Percentiles rank a stretch among this genome's conserved stretches.
phyloP scores from a whole-genome alignment of 2,329 filamentous ascomycete genomes.

The Rachicladosporium sp. region DNA sequence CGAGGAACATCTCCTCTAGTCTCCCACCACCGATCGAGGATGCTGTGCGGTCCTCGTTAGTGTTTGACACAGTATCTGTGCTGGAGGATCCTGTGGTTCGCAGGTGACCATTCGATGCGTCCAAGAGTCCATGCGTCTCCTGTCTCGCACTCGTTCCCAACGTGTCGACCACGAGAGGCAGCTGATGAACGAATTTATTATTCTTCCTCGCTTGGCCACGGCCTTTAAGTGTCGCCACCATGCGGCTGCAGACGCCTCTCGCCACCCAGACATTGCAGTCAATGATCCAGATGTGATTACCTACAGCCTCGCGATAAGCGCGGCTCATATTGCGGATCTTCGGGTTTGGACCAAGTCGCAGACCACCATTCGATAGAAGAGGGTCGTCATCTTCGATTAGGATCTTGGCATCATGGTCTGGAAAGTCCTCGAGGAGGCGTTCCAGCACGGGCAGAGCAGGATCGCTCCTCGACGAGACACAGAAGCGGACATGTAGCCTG shows the following conservation, averaged over 20 bases:
- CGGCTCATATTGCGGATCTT: slow-evolving; percentile 96
- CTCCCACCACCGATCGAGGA: slow-evolving; percentile 54
- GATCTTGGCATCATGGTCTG: slow-evolving; percentile 56
- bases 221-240: slow-evolving; percentile 80
- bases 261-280: slow-evolving; percentile 96
- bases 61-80: slow-evolving; percentile 3
- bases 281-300: slow-evolving; percentile 84
- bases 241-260: slow-evolving; percentile 64
- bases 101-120: slow-evolving; percentile 7
- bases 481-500: slow-evolving; percentile 70
- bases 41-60: slow-evolving; percentile 14
- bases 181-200: slow-evolving; percentile 95
- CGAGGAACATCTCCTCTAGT: slow-evolving; percentile 89
- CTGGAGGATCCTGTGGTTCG: slow-evolving; percentile 6
- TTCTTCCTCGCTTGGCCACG: slow-evolving; percentile 34
- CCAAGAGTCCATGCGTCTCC: slow-evolving; percentile 15
- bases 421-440: slow-evolving; percentile 60
- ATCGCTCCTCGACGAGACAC: slow-evolving; percentile 62
- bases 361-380: slow-evolving; percentile 44
- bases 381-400: slow-evolving; percentile 76
- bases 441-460: slow-evolving; percentile 64
- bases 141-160: slow-evolving; percentile 16
- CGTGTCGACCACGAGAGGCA: slow-evolving; percentile 78
- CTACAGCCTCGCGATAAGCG: slow-evolving; percentile 76
- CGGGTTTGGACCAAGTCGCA: slow-evolving; percentile 74